Base-by-base conservation (phyloP, 2,329 filamentous ascomycete species). In the Talaromyces sp. region DNA sequence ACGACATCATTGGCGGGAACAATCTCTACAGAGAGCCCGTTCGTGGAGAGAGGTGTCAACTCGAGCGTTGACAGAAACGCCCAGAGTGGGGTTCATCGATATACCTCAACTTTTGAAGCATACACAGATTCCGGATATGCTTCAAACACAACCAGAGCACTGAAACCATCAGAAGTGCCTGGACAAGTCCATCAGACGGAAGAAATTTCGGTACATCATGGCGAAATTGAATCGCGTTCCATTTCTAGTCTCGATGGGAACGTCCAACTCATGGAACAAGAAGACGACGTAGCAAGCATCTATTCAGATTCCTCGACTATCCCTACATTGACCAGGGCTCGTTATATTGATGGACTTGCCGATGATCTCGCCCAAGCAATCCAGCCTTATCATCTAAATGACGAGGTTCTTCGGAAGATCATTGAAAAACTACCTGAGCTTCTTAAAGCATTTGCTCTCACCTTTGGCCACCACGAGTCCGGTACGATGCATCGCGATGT, bases 81-180 rank as follows among this genome's bases (percentile, higher is more conserved):
- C 13, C 37, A 27, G 10, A 25, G 9, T 17, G 49, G 13, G 13
- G 3, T 25, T 37, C 11, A 13, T n/a, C 37, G 17, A 37, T 10
- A 17, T 57, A n/a, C 27, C 10, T 35, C 17, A 8, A 19, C 27
- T 11, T 15, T 17, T 35, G 61, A 63, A 57, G 17, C 25, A 63
- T 63, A 57, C 33, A 64, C 62, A 41, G 62, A 64, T 31, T 64
- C 62, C 22, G 62, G 62, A 41, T 64, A 64, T 4, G 62, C 62
- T 58, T 64, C 62, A 35, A 50, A 58, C 27, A 39, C 19, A 15
- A 35, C 41, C 22, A 58, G 33, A 59, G 27, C 31, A 19, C 7
- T 31, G 19, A 59, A 64, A 22, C n/a, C 43, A 19, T 27, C 33
- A 50, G 39, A 49, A 59, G 45, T 50, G 2, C 41, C 19, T 11